Evolutionary conservation across 768 basidiomycete genomes (phyloP), one percentile per base, ranked within the genome.

Genomic region (Cantharellus anzutake): DNA sequence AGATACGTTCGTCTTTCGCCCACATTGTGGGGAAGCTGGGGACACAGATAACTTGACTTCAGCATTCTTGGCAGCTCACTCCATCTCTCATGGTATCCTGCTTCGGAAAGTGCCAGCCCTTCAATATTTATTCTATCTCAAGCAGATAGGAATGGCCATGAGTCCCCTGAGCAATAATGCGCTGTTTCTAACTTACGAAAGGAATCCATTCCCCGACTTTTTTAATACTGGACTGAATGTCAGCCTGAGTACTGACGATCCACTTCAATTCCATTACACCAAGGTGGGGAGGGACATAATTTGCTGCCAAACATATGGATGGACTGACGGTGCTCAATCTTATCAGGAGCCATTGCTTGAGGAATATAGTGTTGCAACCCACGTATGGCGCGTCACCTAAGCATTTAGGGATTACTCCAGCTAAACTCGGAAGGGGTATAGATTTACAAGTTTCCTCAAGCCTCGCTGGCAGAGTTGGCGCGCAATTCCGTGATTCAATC

Each of bases 71-170:
- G 91, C 91, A 0, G 86, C 93, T 2, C 94, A 98, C 68, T 97
- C 93, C 0, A 98, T 99, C 67, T 97, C 96, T 5, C 96, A 99
- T 67, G 96, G 96, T n/a, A 99, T 99, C 69, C 75, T 97, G 20
- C 78, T 99, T 4, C 85, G 96, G 61, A 99, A 99, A 71, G 94
- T 99, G 3, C 96, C 96, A 0, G 93, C 93, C 1, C 72, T 99
- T 52, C 91, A 94, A 67, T 99, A 99, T 68, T 79, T 99, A 11
- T 99, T 92, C 73, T 99, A 98, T 70, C 76, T 99, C 64, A 93
- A 90, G 71, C 96, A 98, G 73, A 97, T 98, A 63, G 94, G 96
- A 39, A 79, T 99, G 16, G 96, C 96, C 2, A 99, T 99, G 96
- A 92, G 89, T 67, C 96, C 96, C 2, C 72, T 99, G 52, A 96